A percentile compares a stretch with the other conserved stretches of the same genome.
Evolutionary conservation across 768 basidiomycete genomes (phyloP).

Genomic region (Boletus tylopilopsis): DNA sequence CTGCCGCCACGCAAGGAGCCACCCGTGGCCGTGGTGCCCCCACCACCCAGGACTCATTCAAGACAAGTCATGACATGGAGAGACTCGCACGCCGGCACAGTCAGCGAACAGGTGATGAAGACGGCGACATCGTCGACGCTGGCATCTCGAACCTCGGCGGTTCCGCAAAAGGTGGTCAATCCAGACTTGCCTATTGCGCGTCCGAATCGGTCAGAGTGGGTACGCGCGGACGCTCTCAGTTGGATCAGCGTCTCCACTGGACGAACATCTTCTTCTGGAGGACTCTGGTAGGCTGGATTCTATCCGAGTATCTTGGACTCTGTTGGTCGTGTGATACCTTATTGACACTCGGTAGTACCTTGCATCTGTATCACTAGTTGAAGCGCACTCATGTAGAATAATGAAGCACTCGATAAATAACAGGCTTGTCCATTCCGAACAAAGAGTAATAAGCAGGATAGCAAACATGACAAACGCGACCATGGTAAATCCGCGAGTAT

Average conservation of each 20-base stretch:
- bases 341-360: not conserved
- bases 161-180: slow-evolving; percentile 42
- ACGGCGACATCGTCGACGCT: slow-evolving; percentile 12
- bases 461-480: slow-evolving; percentile 13
- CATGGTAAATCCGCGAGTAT: slow-evolving; percentile 5
- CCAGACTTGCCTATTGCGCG: slow-evolving; percentile 56
- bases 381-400: not conserved
- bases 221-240: slow-evolving; percentile 40
- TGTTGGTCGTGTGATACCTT: not conserved
- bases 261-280: slow-evolving; percentile 6
- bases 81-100: slow-evolving; percentile 35
- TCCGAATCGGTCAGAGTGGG: slow-evolving; percentile 49
- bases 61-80: slow-evolving; percentile 14
- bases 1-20: slow-evolving; percentile 18
- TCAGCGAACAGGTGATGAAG: slow-evolving; percentile 26
- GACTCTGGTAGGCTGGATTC: slow-evolving; percentile 2
- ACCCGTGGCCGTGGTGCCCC: slow-evolving; percentile 27
- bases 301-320: not conserved
- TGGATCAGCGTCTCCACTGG: slow-evolving; percentile 22
- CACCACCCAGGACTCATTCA: slow-evolving; percentile 24
- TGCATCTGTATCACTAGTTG: slow-evolving; percentile 13
- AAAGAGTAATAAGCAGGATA: not conserved
- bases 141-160: slow-evolving; percentile 23
- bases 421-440: slow-evolving; percentile 9
- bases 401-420: slow-evolving; percentile 3